Base-by-base conservation (phyloP, 345 rosid species). In the Lagerstroemia speciosa region DNA sequence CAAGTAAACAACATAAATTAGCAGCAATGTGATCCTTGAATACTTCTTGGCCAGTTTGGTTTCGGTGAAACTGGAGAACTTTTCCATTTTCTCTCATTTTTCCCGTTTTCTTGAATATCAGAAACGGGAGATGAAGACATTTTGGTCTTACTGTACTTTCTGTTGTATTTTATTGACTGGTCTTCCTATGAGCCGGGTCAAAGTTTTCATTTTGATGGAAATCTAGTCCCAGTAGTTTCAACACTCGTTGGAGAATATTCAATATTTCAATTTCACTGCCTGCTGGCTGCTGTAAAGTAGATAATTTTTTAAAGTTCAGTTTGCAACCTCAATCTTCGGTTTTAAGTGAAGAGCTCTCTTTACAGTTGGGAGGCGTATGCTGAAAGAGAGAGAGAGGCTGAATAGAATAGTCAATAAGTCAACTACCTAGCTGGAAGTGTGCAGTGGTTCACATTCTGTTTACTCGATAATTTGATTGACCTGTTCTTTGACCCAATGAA, bases 1-100 rank as follows among this genome's bases (percentile, higher is more conserved):
- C 86, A 64, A 60, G 29, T 20, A 50, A 22, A 34, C 15, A 73
- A 22, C 3, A 58, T 30, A 27, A 11, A 27, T 27, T 58, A 69
- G 9, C 20, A 45, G 53, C 53, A 66, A 8, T 7, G 58, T 27
- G 64, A 58, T 41, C 15, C 17, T 36, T 2, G 20, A 12, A 43
- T 15, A 43, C 48, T 43, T 16, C 15, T 43, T 16, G 19, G 19
- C 20, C 48, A 10, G 15, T 3, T 43, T 43, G 48, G 19, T 12
- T 12, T 5, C 4, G 48, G 48, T 43, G 48, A 14, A 43, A 15
- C 16, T 43, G 19, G 46, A 15, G 46, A 41, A 41, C 14, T 41
- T 41, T 15, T 15, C 46, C 16, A 36, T 36, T 36, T 36, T 36
- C 2, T 36, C 8, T 36, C 38, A 36, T 36, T 36, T 36, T 36